Evolutionary conservation across 2,329 filamentous ascomycete genomes (phyloP), one percentile per base, ranked within the genome.

Genomic region (Passalora sequoiae): DNA sequence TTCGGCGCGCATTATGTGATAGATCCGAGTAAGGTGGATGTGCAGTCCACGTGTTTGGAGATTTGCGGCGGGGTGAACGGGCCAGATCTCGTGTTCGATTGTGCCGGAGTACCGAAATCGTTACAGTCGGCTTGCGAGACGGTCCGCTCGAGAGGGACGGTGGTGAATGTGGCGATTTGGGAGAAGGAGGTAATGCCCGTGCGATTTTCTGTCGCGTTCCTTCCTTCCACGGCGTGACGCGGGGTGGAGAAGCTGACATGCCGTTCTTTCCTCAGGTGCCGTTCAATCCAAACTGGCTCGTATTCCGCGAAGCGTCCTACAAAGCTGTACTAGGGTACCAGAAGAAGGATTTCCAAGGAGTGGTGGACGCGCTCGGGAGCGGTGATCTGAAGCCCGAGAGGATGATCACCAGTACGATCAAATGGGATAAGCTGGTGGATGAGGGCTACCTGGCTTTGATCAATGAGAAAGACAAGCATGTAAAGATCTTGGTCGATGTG

Each of bases 81-180:
- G 0, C 75, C 74, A 1, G 74, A 81, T 54, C 67, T 82, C 2
- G 74, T 76, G 0, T 80, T 82, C 49, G 79, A 84, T 49, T 78
- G 77, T 22, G 78, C 79, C 0, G 80, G 80, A 5, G 76, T 81
- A 15, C 69, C 73, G n/a, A 66, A 66, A 25, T 53, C 50, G 1
- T 20, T 63, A 15, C 57, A 62, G 12, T 65, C 67, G 47, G 52
- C 77, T 63, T 53, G 76, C 71, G 60, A 69, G 15, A 69, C 73
- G 0, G 72, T 79, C 2, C 67, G 71, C 37, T 67, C 70, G 0
- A 67, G 74, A 25, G 80, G 79, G 0, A 76, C 75, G 0, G 69
- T 84, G 0, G 71, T 83, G 2, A 83, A 83, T 47, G 71, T 83
- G n/a, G 77, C 80, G 0, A 76, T 83, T 3, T 83, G 77, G 77